A percentile compares a stretch with the other conserved stretches of the same genome.
phyloP scores from a whole-genome alignment of 495 filamentous ascomycete species.

The Penicillium simplicissimum region DNA sequence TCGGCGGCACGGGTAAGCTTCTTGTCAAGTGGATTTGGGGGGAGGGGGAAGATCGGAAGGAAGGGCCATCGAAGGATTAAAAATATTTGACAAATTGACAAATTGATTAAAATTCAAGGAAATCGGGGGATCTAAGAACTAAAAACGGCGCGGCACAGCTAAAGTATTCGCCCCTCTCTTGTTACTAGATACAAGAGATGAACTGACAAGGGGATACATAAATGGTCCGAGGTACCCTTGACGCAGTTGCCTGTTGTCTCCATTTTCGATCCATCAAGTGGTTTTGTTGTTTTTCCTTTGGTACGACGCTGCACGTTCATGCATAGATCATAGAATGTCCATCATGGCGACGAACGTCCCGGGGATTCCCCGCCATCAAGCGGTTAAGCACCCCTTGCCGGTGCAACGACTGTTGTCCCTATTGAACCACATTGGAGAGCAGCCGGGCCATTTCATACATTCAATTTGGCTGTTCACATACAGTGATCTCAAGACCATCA shows the following conservation, averaged over 20 bases:
- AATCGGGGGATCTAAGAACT: neutral
- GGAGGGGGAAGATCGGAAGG: neutral
- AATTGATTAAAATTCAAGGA: neutral
- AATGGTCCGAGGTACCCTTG: neutral
- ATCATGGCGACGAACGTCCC: neutral
- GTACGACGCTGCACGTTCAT: neutral
- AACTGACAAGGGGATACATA: neutral
- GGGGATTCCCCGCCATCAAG: neutral
- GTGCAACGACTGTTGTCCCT: neutral
- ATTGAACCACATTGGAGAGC: neutral
- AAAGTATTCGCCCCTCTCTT: neutral
- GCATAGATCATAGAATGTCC: slow-evolving; percentile 1
- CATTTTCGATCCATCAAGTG: neutral
- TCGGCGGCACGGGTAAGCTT: neutral
- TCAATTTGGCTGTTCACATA: slow-evolving; percentile 41
- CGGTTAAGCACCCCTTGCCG: neutral
- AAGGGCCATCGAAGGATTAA: neutral
- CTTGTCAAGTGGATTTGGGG: neutral
- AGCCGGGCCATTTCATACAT: neutral
- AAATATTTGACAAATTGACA: neutral
- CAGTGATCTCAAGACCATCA: slow-evolving; percentile 43
- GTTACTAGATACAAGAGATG: neutral
- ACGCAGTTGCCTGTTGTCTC: neutral
- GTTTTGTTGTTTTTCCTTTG: neutral
- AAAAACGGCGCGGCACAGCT: neutral